These are phyloP conservation scores for Suillus tomentosus DNA, from an alignment of 768 basidiomycete genomes.

Conservation along the genomic window DNA sequence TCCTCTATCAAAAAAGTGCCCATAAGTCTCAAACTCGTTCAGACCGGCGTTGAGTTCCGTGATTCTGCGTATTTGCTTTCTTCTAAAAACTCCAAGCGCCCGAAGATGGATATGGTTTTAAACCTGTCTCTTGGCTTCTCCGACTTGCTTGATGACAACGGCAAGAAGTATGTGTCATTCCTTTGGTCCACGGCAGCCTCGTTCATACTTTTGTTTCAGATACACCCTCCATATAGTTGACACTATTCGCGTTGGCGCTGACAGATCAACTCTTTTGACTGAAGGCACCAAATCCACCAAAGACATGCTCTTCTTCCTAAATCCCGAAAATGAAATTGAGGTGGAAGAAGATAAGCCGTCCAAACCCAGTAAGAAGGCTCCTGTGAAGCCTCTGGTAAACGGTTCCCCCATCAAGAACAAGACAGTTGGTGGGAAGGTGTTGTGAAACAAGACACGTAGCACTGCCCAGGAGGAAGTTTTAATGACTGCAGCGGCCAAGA, in stretches of 20 bases:
- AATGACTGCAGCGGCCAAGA: constrained; percentile 71
- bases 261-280: constrained; percentile 70
- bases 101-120: constrained; percentile 84
- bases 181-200: neutral
- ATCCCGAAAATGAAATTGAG: constrained; percentile 57
- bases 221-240: constrained; percentile 89
- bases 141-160: constrained; percentile 73
- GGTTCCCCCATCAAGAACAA: constrained; percentile 72
- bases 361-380: constrained; percentile 55
- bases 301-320: constrained; percentile 87
- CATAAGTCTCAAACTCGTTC: constrained; percentile 10
- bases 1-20: neutral
- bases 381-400: constrained; percentile 54
- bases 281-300: constrained; percentile 83
- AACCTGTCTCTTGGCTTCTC: constrained; percentile 85
- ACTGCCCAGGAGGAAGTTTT: constrained; percentile 85
- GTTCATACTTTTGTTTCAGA: constrained; percentile 39
- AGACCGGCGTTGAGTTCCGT: constrained; percentile 97
- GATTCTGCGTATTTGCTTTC: constrained; percentile 85
- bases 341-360: constrained; percentile 53
- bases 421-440: constrained; percentile 79
- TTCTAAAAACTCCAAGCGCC: constrained; percentile 69
- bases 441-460: constrained; percentile 88
- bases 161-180: constrained; percentile 64
- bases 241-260: constrained; percentile 76